Evolutionary conservation across 345 rosid genomes (phyloP), one percentile per base, ranked within the genome.

Genomic region (Orychophragmus violaceus): DNA sequence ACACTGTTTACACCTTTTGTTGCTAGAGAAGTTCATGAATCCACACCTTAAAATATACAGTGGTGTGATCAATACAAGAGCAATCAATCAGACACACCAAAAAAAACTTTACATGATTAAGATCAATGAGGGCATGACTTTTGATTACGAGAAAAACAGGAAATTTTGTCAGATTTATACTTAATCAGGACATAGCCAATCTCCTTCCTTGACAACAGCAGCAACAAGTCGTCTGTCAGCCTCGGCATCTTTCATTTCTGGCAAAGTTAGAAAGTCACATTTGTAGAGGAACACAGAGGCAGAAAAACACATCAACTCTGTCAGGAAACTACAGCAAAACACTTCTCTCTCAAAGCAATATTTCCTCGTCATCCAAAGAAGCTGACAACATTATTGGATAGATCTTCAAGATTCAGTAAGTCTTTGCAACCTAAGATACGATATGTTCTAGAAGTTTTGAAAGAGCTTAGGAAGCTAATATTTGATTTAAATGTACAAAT

Each of bases 1-100:
- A 50, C 98, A 93, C 17, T 82, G 82, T 42, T 81, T 69, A 76
- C 98, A 93, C 41, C 60, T 80, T 70, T 59, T 87, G 45, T 93
- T 93, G 82, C 82, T 77, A 17, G 97, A 82, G 64, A 93, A 93
- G 79, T 93, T 93, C 98, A 93, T 84, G 81, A 88, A 93, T n/a
- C 68, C 78, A 77, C 98, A 93, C 76, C 96, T 93, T 76, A 70
- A 66, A 14, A 76, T 14, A 63, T 29, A 71, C 52, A 52, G 30
- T 14, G 53, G 55, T 27, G 8, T 14, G 57, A 23, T 64, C 66
- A 41, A 36, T 8, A 28, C 45, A 55, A 4, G 19, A 50, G 36
- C 9, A 72, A 59, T 16, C 35, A 11, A 65, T 55, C 22, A 49
- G 39, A 64, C 50, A 11, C 13, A n/a, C n/a, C n/a, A n/a, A 19